These are phyloP conservation scores for Boechera retrofracta DNA, from an alignment of 345 rosid species.

Conservation along the genomic window DNA sequence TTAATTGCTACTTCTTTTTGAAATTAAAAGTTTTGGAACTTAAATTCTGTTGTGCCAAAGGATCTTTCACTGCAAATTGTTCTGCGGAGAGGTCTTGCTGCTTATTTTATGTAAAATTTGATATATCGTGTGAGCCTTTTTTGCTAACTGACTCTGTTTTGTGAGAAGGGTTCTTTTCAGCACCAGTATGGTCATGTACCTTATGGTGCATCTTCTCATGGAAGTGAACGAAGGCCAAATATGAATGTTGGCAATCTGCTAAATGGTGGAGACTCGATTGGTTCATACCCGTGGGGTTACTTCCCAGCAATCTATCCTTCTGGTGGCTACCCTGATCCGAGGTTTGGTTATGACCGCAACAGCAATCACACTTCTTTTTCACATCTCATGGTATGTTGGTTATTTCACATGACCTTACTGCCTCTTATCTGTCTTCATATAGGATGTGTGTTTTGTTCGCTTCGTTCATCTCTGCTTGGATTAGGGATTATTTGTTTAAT, in stretches of 20 bases:
- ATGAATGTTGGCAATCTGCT: conserved; percentile 34
- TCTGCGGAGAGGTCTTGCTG: conserved; percentile 3
- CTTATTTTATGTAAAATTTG: not conserved
- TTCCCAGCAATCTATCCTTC: conserved; percentile 42
- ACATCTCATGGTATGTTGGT: conserved; percentile 55
- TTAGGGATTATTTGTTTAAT: conserved; percentile 1
- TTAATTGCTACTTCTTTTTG: not conserved
- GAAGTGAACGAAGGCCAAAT: conserved; percentile 35
- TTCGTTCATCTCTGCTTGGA: not conserved
- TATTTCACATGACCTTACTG: not conserved
- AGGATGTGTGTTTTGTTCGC: not conserved
- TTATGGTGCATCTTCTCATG: conserved; percentile 51
- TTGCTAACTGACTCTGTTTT: conserved; percentile 49
- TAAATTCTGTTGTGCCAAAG: not conserved
- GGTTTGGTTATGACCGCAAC: conserved; percentile 56
- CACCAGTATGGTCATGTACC: conserved; percentile 55
- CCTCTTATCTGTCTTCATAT: conserved; percentile 18
- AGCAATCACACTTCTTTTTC: conserved; percentile 43
- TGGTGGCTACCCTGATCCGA: conserved; percentile 51
- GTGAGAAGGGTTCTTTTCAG: conserved; percentile 50
- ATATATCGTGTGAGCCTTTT: not conserved
- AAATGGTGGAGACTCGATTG: conserved; percentile 45
- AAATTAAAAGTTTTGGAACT: not conserved
- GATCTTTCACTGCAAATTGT: not conserved
- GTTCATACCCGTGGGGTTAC: conserved; percentile 55